These are phyloP conservation scores for Sugiyamaella lignohabitans DNA, from an alignment of 805 yeast genomes.

Conservation along the genomic window DNA sequence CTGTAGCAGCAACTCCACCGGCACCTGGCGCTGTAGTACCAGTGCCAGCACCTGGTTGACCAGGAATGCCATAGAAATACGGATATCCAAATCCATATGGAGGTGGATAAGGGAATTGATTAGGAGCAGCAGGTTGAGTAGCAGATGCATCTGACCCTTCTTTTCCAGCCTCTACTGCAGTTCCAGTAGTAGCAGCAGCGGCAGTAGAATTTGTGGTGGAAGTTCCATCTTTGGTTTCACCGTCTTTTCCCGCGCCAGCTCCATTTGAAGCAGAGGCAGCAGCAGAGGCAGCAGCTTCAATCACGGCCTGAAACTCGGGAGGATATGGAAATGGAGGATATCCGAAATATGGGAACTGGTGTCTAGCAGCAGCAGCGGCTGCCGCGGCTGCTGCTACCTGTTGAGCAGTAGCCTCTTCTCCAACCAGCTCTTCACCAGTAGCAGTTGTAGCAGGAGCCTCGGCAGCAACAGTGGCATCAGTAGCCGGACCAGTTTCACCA, in stretches of 20 bases:
- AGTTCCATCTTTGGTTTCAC: background rate
- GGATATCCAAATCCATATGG: slow-evolving; percentile 1
- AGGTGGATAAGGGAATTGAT: slow-evolving; percentile 1
- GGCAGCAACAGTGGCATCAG: background rate
- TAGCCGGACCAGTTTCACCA: background rate
- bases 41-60: background rate
- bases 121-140: background rate
- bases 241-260: background rate
- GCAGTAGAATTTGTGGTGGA: background rate
- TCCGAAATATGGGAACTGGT: background rate
- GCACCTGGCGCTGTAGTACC: background rate
- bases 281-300: background rate
- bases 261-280: background rate
- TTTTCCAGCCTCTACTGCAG: background rate
- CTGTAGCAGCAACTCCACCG: background rate
- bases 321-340: background rate
- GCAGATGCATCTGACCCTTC: background rate
- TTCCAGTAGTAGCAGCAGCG: background rate
- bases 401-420: no score
- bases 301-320: background rate
- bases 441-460: background rate
- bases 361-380: background rate
- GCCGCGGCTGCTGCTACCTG: background rate
- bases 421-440: no score
- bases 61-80: slow-evolving; percentile 1